Evolutionary conservation across 768 basidiomycete genomes (phyloP), one percentile per base, ranked within the genome.

Genomic region (Russula sp.): DNA sequence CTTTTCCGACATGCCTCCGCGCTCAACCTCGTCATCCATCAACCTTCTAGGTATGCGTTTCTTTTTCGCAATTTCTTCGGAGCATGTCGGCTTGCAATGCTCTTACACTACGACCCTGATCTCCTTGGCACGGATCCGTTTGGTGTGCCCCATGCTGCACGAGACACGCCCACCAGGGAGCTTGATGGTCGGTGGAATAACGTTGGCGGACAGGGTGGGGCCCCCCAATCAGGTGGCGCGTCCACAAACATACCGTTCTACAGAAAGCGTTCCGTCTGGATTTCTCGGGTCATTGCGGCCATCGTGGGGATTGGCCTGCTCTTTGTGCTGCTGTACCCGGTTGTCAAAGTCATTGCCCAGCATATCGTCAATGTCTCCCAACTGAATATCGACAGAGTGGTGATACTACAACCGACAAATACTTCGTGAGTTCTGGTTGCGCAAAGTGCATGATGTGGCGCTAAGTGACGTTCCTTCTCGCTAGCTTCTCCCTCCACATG

Each of bases 271-370:
- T 82, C 79, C 78, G 87, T 88, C 76, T 84, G 88, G 62, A 79
- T 87, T 63, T 77, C 80, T 34, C 76, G 77, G 57, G 70, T 83
- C 64, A 76, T 87, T 34, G 68, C 77, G 4, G 72, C 78, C 18
- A 78, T 80, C 6, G 68, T 88, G 16, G 82, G 76, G 40, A 86
- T 89, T 57, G 84, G 79, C 16, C 70, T 88, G 42, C 72, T 89
- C 20, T 89, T 89, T 73, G 81, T 89, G 64, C 52, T 88, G 11
- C 72, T 89, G 27, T 89, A 82, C 71, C 87, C 87, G 6, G 84
- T 89, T 59, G 77, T 89, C 60, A 79, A 74, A 55, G 86, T 86
- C 50, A 85, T 88, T 66, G 79, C 82, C 20, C 86, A 87, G 66
- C 77, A 84, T 47, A 81, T 89, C 45, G 79, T 89, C 16, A 82